Conservation (phyloP, 1,284 basidiomycete genomes). For the Ustilago loliicola region DNA sequence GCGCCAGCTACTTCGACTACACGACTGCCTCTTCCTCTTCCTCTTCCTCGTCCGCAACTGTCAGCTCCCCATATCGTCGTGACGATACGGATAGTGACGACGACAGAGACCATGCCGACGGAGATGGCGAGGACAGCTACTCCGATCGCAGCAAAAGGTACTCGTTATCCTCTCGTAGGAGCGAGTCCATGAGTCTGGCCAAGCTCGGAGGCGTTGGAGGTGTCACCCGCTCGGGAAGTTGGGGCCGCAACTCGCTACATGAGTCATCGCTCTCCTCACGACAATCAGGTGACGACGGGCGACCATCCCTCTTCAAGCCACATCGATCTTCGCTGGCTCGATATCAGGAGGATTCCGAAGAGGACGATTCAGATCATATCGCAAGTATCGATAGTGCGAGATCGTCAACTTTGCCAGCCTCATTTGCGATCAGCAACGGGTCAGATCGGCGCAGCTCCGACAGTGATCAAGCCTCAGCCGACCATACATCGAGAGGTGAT, state of each 20-base stretch:
- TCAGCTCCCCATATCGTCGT: conserved; percentile 14
- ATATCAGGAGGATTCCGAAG: conserved; percentile 33
- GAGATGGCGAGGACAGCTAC: conserved; percentile 24
- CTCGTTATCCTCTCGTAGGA: conserved; percentile 27
- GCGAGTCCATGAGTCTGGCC: conserved; percentile 52
- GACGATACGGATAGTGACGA: conserved; percentile 29
- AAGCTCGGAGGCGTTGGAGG: conserved; percentile 64
- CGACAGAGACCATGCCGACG: conserved; percentile 23
- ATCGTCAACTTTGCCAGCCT: conserved; percentile 10
- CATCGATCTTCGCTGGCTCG: conserved; percentile 32
- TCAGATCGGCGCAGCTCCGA: conserved; percentile 25
- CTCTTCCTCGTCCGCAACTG: neutral
- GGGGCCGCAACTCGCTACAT: conserved; percentile 49
- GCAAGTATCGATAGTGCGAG: neutral
- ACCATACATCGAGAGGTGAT: neutral
- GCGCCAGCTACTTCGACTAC: conserved; percentile 40
- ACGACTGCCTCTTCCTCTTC: conserved; percentile 11
- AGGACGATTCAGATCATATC: conserved; percentile 12
- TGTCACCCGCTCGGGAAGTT: conserved; percentile 62
- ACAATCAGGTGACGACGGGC: conserved; percentile 20
- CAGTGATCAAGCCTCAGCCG: conserved; percentile 8
- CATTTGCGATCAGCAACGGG: neutral
- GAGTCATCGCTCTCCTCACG: conserved; percentile 24
- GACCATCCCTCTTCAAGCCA: conserved; percentile 21
- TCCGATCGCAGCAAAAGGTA: conserved; percentile 19